These are phyloP conservation scores for Arctostaphylos glauca DNA, from an alignment of 148 eudicot genomes.

Conservation along the genomic window DNA sequence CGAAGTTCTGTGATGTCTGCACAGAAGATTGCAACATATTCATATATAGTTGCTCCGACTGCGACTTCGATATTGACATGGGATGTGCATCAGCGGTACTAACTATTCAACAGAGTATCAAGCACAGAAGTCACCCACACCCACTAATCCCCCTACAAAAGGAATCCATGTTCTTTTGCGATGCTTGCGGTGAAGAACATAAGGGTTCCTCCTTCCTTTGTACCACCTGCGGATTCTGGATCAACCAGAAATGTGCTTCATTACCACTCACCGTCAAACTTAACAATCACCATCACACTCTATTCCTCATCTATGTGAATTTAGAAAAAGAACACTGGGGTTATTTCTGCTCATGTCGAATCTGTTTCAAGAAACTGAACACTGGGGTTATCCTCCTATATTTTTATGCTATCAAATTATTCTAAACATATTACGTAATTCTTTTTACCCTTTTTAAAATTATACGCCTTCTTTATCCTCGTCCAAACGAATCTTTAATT, in stretches of 20 bases:
- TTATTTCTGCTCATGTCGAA: neutral
- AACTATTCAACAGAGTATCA: neutral
- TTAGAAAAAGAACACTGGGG: too few relatives aligned
- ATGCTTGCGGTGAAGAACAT: neutral
- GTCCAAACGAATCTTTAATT: too few relatives aligned
- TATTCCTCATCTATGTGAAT: neutral
- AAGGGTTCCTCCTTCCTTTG: neutral
- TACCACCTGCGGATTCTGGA: slow-evolving; percentile 3
- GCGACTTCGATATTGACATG: neutral
- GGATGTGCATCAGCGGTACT: neutral
- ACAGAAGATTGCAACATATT: neutral
- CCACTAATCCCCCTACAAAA: neutral
- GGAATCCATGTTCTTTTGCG: neutral
- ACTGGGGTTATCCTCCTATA: too few relatives aligned
- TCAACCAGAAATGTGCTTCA: slow-evolving; percentile 3
- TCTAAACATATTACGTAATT: too few relatives aligned
- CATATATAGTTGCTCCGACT: rapidly evolving
- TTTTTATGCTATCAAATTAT: too few relatives aligned
- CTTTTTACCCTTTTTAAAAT: too few relatives aligned
- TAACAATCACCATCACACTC: neutral
- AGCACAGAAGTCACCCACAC: neutral
- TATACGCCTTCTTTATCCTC: too few relatives aligned
- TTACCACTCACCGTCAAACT: neutral
- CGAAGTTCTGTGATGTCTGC: neutral
- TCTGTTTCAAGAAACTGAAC: neutral